Conservation (phyloP, 2,329 filamentous ascomycete species). For the Aspergillus arachidicola region DNA sequence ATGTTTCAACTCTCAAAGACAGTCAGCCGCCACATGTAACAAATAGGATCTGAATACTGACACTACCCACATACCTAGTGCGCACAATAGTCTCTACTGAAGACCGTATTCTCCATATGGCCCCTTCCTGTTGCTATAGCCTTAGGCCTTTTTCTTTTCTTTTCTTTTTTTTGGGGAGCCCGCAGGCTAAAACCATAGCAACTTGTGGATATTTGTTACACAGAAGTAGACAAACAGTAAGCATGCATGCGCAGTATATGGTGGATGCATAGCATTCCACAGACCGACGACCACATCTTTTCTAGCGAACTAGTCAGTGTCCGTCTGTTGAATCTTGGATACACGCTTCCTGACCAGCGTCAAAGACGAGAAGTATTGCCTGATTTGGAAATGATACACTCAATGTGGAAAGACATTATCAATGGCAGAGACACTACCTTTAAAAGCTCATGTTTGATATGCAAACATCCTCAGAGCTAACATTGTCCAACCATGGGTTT, state of each 20-base stretch:
- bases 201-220: background rate
- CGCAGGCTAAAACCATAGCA: background rate
- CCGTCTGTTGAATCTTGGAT: no score
- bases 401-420: background rate
- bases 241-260: background rate
- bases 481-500: background rate
- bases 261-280: background rate
- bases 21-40: background rate
- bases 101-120: no score
- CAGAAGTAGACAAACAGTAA: background rate
- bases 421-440: background rate
- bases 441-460: background rate
- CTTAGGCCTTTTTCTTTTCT: background rate
- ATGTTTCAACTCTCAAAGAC: background rate
- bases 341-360: no score
- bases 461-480: background rate
- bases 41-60: background rate
- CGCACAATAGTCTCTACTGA: background rate
- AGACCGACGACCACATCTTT: background rate
- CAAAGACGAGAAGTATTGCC: background rate
- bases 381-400: background rate
- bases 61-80: background rate
- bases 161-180: background rate
- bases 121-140: background rate
- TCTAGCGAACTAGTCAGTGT: background rate